Evolutionary conservation across 1,284 basidiomycete genomes (phyloP).

Genomic region (Trichosporon inkin): DNA sequence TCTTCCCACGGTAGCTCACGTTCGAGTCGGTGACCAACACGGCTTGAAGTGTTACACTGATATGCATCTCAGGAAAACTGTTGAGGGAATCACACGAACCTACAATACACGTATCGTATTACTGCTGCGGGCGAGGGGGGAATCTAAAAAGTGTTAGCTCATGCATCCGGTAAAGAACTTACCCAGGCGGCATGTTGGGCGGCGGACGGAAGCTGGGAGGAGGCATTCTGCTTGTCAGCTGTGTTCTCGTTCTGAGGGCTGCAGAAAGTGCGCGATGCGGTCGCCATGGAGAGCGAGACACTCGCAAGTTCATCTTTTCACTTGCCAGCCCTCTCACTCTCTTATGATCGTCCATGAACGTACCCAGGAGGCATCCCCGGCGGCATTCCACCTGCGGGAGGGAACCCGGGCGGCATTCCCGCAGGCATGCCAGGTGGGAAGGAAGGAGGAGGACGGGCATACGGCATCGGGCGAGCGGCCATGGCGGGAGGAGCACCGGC

Average conservation of each 20-base stretch:
- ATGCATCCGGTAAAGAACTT: conserved; percentile 41
- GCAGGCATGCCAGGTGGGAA: conserved; percentile 65
- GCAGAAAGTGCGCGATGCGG: neutral
- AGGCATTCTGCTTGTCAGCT: conserved; percentile 50
- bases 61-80: conserved; percentile 6
- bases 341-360: too few species aligned
- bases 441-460: conserved; percentile 56
- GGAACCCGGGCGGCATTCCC: conserved; percentile 50
- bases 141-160: conserved; percentile 16
- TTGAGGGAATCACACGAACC: neutral
- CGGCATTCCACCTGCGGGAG: conserved; percentile 12
- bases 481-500: conserved; percentile 71
- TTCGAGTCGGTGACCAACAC: too few species aligned
- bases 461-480: conserved; percentile 77
- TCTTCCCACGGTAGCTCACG: too few species aligned
- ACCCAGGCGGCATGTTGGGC: conserved; percentile 80
- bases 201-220: conserved; percentile 73
- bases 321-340: too few species aligned
- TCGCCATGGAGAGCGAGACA: neutral
- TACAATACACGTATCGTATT: neutral
- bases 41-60: neutral
- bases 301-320: too few species aligned
- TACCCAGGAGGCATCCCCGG: conserved; percentile 27
- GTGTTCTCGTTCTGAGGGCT: neutral
- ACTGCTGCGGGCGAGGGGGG: conserved; percentile 24